Conservation (phyloP, 148 eudicot genomes). For the Chenopodium album region DNA sequence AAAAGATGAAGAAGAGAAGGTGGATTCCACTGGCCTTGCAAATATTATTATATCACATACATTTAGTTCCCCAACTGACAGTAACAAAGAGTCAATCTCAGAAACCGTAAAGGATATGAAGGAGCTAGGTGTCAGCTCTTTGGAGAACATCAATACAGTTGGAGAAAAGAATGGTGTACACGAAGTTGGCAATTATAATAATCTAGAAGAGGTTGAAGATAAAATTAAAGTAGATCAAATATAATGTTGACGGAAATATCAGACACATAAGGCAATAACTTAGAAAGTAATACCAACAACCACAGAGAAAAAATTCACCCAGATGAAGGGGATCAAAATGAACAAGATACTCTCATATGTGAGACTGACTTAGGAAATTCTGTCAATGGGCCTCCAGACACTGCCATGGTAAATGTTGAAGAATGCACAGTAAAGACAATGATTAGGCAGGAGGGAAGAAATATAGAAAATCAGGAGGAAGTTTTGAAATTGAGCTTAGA, state of each 20-base stretch:
- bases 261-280: not conserved
- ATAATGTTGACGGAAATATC: constrained; percentile 7
- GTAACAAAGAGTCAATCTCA: not conserved
- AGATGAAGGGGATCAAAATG: not conserved
- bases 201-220: constrained; percentile 18
- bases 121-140: not conserved
- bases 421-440: not conserved
- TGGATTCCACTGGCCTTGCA: not conserved
- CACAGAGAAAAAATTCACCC: not conserved
- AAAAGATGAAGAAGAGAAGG: constrained; percentile 5
- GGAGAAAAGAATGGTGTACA: constrained; percentile 15
- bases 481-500: not conserved
- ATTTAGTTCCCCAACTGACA: not conserved
- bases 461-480: not conserved
- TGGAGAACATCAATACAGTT: not conserved
- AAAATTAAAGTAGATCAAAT: not conserved
- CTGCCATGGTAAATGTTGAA: not conserved
- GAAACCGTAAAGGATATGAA: not conserved
- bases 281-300: not conserved
- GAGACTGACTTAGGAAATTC: not conserved
- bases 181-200: constrained; percentile 4
- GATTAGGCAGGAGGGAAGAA: not conserved
- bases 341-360: not conserved
- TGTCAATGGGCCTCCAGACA: not conserved
- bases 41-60: constrained; percentile 3